phyloP scores from a whole-genome alignment of 192 early-diverging fungal genomes.

The Ambispora gerdemannii region DNA sequence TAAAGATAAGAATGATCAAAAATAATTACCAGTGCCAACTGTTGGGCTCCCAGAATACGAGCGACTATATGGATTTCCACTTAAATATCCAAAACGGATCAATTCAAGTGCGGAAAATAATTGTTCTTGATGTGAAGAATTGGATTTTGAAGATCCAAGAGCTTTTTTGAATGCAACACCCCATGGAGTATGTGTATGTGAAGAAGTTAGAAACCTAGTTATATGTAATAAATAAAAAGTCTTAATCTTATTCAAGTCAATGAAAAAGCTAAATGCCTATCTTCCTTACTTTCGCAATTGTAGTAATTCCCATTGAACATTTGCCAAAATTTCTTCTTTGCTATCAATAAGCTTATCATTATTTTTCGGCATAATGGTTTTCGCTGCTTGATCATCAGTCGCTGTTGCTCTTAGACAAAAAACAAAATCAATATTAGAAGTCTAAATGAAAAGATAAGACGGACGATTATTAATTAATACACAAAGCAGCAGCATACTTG shows the following conservation, averaged over 20 bases:
- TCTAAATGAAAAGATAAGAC: constrained; percentile 33
- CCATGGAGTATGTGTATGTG: constrained; percentile 43
- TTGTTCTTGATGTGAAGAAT: constrained; percentile 44
- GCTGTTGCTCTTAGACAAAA: constrained; percentile 41
- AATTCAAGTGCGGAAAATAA: constrained; percentile 53
- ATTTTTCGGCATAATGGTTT: constrained; percentile 34
- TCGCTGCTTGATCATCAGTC: constrained; percentile 35
- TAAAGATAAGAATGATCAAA: too few relatives aligned
- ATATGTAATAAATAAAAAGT: too few relatives aligned
- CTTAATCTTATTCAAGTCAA: too few relatives aligned
- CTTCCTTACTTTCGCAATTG: constrained; percentile 42
- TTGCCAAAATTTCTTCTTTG: constrained; percentile 44
- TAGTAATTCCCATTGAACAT: constrained; percentile 42
- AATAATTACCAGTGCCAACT: constrained; percentile 31
- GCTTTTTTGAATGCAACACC: constrained; percentile 38
- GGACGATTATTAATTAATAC: too few relatives aligned
- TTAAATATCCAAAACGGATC: constrained; percentile 47
- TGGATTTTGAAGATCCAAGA: constrained; percentile 27
- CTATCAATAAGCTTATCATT: constrained; percentile 31
- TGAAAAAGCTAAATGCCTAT: constrained; percentile 3
- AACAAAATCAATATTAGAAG: constrained; percentile 36
- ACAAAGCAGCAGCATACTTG: too few relatives aligned
- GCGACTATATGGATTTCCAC: constrained; percentile 46
- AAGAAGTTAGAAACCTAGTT: constrained; percentile 40
- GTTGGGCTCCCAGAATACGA: constrained; percentile 33